A percentile compares a stretch with the other conserved stretches of the same genome.
Conservation (phyloP, 1,284 basidiomycete genomes). For the Boletus sp. region DNA sequence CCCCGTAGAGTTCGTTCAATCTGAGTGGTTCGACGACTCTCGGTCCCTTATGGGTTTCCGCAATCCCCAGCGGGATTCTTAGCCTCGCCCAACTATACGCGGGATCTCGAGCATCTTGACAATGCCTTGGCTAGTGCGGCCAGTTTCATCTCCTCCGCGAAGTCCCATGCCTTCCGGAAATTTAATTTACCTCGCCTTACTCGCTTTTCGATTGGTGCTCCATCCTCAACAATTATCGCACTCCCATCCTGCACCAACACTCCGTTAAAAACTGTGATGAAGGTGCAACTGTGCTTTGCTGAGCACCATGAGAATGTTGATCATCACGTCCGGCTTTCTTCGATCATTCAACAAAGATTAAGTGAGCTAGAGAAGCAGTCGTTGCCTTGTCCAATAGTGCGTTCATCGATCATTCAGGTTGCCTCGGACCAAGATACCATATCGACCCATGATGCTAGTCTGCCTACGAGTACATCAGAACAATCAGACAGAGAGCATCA, state of each 20-base stretch:
- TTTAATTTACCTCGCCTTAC: background rate
- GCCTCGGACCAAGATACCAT: too few species aligned
- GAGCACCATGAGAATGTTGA: background rate
- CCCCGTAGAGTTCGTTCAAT: constrained; percentile 31
- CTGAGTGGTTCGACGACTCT: constrained; percentile 35
- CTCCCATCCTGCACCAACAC: background rate
- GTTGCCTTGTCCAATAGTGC: too few species aligned
- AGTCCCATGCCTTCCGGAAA: background rate
- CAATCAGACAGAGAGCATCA: too few species aligned
- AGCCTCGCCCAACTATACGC: constrained; percentile 32
- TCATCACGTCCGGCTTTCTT: background rate
- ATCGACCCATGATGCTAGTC: too few species aligned
- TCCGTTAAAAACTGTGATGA: background rate
- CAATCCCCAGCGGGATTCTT: constrained; percentile 29
- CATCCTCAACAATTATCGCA: background rate
- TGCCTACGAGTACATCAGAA: too few species aligned
- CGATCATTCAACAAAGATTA: too few species aligned
- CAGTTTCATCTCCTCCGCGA: background rate
- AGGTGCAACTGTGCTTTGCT: background rate
- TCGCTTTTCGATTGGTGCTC: background rate
- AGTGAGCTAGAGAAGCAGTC: too few species aligned
- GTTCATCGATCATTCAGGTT: too few species aligned
- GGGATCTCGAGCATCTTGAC: constrained; percentile 35
- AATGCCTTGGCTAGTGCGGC: background rate
- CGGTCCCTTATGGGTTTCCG: constrained; percentile 7